Evolutionary conservation across 805 yeast species (phyloP).

Genomic region (Candida andamanensis): DNA sequence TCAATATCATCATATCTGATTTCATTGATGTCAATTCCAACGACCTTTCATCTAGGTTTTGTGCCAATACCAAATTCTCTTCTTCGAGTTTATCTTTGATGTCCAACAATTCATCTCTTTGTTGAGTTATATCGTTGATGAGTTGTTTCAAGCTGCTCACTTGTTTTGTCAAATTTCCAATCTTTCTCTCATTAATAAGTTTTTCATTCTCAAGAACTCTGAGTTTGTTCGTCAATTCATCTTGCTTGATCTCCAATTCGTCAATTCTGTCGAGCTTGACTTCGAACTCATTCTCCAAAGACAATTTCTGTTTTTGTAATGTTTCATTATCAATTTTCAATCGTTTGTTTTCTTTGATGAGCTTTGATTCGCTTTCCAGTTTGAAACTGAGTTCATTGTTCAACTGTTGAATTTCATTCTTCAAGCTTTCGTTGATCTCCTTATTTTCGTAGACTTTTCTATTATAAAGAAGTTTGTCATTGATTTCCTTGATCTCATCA

Average conservation of each 20-base stretch:
- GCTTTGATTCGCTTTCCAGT: conserved; percentile 59
- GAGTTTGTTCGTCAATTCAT: conserved; percentile 22
- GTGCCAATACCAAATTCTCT: conserved; percentile 22
- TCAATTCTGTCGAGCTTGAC: conserved; percentile 40
- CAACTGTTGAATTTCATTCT: conserved; percentile 49
- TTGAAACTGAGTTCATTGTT: conserved; percentile 49
- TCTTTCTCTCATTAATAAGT: conserved; percentile 32
- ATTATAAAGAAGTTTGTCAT: conserved; percentile 52
- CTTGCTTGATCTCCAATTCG: conserved; percentile 26
- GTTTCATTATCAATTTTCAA: conserved; percentile 57
- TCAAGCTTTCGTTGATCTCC: conserved; percentile 39
- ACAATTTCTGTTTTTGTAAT: conserved; percentile 18
- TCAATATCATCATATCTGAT: conserved; percentile 24
- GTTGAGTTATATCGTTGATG: conserved; percentile 55
- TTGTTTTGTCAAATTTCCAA: conserved; percentile 39
- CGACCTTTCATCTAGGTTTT: conserved; percentile 21
- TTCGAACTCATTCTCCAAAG: conserved; percentile 26
- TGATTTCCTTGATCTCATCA: conserved; percentile 44
- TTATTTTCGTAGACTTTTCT: conserved; percentile 42
- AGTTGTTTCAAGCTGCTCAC: conserved; percentile 52
- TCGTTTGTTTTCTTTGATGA: conserved; percentile 60
- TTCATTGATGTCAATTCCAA: conserved; percentile 21
- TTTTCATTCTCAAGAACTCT: conserved; percentile 30
- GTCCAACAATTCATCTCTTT: conserved; percentile 56
- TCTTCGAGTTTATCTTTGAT: conserved; percentile 27